These are phyloP conservation scores for Notholithocarpus densiflorus DNA, from an alignment of 306 rosid species.

Conservation along the genomic window DNA sequence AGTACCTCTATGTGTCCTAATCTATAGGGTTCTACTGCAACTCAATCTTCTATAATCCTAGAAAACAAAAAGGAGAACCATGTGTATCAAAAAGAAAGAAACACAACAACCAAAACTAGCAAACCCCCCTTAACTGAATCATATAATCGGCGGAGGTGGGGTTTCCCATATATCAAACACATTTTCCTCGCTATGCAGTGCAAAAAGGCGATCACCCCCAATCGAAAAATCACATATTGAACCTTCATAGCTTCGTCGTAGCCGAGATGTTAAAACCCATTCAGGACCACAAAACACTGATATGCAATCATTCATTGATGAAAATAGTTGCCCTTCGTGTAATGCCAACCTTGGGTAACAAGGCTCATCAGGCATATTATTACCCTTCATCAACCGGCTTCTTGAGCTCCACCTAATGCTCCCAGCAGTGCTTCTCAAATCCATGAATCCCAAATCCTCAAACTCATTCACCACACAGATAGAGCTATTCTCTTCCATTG, in stretches of 20 bases:
- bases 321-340: slow-evolving; percentile 87
- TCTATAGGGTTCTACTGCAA: slow-evolving; percentile 9
- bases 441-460: slow-evolving; percentile 92
- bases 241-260: slow-evolving; percentile 76
- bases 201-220: slow-evolving; percentile 92
- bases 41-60: slow-evolving; percentile 1
- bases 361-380: slow-evolving; percentile 82
- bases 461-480: slow-evolving; percentile 93
- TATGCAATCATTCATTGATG: slow-evolving; percentile 89
- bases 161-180: slow-evolving; percentile 98
- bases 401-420: slow-evolving; percentile 91
- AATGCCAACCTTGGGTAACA: slow-evolving; percentile 88
- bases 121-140: slow-evolving; percentile 21
- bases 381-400: slow-evolving; percentile 78
- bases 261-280: slow-evolving; percentile 84
- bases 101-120: slow-evolving; percentile 9
- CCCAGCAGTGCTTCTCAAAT: slow-evolving; percentile 57
- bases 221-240: slow-evolving; percentile 93
- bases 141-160: slow-evolving; percentile 63
- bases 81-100: slow-evolving; percentile 17
- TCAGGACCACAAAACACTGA: slow-evolving; percentile 93
- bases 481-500: slow-evolving; percentile 74
- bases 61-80: slow-evolving; percentile 23
- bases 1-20: slow-evolving; percentile 9
- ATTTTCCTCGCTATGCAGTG: slow-evolving; percentile 90